Evolutionary conservation across 106 monocot genomes (phyloP).

Genomic region (Apostasia ramifera): DNA sequence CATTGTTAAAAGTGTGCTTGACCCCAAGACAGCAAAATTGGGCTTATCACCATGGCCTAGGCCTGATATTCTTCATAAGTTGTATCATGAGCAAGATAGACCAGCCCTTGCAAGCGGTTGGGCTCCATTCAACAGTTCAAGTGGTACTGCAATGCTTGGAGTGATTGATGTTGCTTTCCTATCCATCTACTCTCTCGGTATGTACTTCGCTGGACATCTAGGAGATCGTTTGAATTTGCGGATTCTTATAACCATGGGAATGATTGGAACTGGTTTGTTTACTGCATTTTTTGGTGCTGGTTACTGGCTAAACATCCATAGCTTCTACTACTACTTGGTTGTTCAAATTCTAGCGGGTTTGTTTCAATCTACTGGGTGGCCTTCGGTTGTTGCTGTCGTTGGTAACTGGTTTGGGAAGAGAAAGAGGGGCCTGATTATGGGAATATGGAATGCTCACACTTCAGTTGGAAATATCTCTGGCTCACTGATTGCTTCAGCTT

Average conservation of each 20-base stretch:
- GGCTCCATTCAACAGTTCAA: constrained; percentile 51
- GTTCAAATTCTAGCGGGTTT: constrained; percentile 65
- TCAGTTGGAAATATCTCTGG: constrained; percentile 72
- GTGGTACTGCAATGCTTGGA: constrained; percentile 53
- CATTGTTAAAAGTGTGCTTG: constrained; percentile 66
- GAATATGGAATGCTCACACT: constrained; percentile 81
- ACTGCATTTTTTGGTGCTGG: constrained; percentile 64
- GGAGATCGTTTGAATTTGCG: constrained; percentile 66
- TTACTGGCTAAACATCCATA: constrained; percentile 63
- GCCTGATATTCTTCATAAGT: background rate
- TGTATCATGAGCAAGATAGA: background rate
- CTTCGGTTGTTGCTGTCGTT: constrained; percentile 60
- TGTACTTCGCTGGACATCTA: constrained; percentile 70
- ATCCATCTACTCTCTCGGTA: constrained; percentile 50
- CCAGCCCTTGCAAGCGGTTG: constrained; percentile 27
- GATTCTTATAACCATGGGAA: constrained; percentile 48
- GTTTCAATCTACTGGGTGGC: constrained; percentile 82
- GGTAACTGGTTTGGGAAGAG: constrained; percentile 81
- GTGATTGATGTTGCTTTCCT: constrained; percentile 74
- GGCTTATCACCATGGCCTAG: constrained; percentile 13
- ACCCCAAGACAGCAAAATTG: constrained; percentile 32
- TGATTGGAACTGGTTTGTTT: constrained; percentile 65
- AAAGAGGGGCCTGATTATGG: constrained; percentile 80
- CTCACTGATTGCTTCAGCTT: constrained; percentile 55
- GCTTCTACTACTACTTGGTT: constrained; percentile 48